Percentiles rank a stretch among this genome's conserved stretches.
Evolutionary conservation across 1,284 basidiomycete species (phyloP).

Genomic region (Cryptococcus hybrid): DNA sequence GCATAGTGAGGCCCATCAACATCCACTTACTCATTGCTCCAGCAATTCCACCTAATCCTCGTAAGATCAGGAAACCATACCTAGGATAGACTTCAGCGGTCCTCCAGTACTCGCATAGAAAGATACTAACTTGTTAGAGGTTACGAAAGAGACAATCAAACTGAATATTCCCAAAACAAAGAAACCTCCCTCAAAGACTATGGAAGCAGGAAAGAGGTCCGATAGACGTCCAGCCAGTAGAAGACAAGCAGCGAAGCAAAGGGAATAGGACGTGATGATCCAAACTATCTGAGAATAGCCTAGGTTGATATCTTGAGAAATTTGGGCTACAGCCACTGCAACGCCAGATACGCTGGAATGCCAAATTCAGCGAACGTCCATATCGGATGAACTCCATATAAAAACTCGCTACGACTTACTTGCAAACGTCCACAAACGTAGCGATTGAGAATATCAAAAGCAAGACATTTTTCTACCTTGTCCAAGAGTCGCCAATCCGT

Average conservation of each 20-base stretch:
- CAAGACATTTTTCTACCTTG: constrained; percentile 11
- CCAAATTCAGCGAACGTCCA: too few species aligned
- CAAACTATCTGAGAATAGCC: constrained; percentile 33
- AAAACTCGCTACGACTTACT: constrained; percentile 9
- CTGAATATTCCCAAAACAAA: constrained; percentile 31
- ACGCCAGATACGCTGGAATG: constrained; percentile 24
- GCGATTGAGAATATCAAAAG: constrained; percentile 19
- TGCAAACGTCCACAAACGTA: constrained; percentile 33
- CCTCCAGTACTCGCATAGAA: too few species aligned
- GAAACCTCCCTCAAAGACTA: constrained; percentile 42
- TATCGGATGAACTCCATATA: background rate
- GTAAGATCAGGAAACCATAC: constrained; percentile 45
- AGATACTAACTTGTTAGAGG: constrained; percentile 30
- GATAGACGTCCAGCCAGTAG: constrained; percentile 41
- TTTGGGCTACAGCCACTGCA: constrained; percentile 35
- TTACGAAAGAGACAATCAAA: constrained; percentile 40
- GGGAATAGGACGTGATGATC: constrained; percentile 30
- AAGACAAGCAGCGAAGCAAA: constrained; percentile 37
- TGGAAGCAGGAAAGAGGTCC: constrained; percentile 40
- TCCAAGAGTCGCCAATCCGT: constrained; percentile 6
- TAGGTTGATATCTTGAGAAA: constrained; percentile 27
- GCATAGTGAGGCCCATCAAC: background rate
- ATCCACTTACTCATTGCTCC: constrained; percentile 29
- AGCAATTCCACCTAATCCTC: constrained; percentile 41
- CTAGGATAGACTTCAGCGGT: background rate